Evolutionary conservation across 805 yeast genomes (phyloP).

Genomic region (Saturnispora silvae): DNA sequence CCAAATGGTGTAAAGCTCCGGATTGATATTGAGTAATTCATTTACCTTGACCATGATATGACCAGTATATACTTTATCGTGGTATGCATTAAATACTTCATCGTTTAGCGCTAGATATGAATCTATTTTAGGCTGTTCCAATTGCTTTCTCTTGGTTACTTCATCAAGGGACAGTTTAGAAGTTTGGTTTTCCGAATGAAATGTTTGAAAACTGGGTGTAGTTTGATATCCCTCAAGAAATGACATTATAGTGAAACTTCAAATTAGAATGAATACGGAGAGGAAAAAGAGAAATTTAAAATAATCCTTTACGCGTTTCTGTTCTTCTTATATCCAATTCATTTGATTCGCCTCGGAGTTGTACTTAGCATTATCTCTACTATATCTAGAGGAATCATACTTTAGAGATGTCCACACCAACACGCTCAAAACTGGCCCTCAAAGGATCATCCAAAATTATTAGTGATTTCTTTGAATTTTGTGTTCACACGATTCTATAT

Average conservation of each 20-base stretch:
- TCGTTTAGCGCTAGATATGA: slow-evolving; percentile 40
- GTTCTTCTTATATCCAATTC: no score
- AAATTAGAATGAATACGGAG: slow-evolving; percentile 1
- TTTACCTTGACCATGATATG: slow-evolving; percentile 45
- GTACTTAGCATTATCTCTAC: no score
- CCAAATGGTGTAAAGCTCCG: slow-evolving; percentile 87
- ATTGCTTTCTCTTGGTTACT: slow-evolving; percentile 35
- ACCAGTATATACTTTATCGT: slow-evolving; percentile 20
- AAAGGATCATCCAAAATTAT: slow-evolving; percentile 74
- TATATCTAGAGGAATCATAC: no score
- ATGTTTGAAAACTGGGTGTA: slow-evolving; percentile 12
- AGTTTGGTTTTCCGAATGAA: slow-evolving; percentile 65
- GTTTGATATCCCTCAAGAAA: slow-evolving; percentile 14
- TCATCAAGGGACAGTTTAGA: slow-evolving; percentile 44
- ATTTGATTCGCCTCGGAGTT: no score
- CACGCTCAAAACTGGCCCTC: slow-evolving; percentile 43
- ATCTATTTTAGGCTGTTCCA: slow-evolving; percentile 52
- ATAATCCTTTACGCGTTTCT: no score
- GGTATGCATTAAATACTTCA: slow-evolving; percentile 31
- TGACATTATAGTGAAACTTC: slow-evolving; percentile 6
- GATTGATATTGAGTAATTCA: slow-evolving; percentile 51
- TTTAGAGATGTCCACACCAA: slow-evolving; percentile 22
- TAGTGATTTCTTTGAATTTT: slow-evolving; percentile 75
- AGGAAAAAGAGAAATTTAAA: no score
- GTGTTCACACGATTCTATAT: slow-evolving; percentile 71